phyloP scores from a whole-genome alignment of 257 asterid genomes.

The Plectranthus barbatus region DNA sequence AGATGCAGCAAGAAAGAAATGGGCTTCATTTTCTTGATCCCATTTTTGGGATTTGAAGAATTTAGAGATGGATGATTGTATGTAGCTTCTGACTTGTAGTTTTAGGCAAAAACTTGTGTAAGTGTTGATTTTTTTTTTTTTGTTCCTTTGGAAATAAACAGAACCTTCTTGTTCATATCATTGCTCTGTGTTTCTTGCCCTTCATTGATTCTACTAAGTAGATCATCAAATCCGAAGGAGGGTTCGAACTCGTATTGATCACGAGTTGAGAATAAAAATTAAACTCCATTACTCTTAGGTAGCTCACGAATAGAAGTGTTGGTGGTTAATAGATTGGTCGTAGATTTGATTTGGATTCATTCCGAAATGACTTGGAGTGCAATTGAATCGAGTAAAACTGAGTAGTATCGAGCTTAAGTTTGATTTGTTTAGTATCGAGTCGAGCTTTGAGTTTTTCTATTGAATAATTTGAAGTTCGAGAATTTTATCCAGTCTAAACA shows the following conservation, averaged over 20 bases:
- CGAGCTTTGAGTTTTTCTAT: no score
- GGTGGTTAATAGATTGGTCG: no score
- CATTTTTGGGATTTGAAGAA: conserved; percentile 12
- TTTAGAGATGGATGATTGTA: conserved; percentile 1
- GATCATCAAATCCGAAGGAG: not conserved
- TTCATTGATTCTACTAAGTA: not conserved
- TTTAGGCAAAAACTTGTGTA: not conserved
- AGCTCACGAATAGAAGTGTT: no score
- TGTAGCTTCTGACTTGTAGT: conserved; percentile 16
- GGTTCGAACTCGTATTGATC: not conserved
- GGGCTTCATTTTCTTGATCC: conserved; percentile 14
- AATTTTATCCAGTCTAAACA: no score
- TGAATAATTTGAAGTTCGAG: no score
- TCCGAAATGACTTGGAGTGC: no score
- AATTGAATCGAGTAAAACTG: no score
- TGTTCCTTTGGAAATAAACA: not conserved
- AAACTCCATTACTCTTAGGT: no score
- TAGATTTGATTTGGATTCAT: no score
- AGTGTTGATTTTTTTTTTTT: not conserved
- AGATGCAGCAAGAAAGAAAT: not conserved
- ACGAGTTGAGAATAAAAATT: not conserved
- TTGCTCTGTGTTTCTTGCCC: not conserved
- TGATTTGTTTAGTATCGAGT: no score
- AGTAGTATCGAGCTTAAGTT: no score
- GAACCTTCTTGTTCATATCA: not conserved